Conservation (phyloP, 1,284 basidiomycete species). For the Pholiota adiposa region DNA sequence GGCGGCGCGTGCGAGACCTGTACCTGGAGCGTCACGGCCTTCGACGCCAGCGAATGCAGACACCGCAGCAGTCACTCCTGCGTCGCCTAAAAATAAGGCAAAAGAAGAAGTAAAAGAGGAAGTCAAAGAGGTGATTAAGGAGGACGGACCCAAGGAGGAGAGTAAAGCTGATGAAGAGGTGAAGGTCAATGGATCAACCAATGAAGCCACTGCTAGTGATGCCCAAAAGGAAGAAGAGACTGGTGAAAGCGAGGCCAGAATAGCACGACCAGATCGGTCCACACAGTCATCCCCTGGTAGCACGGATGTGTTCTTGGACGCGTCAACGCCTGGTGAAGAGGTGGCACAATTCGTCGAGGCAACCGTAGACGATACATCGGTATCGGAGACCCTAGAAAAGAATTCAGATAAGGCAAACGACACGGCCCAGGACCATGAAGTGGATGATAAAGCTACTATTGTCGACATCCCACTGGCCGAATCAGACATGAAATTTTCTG, state of each 20-base stretch:
- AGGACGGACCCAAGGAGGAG: constrained; percentile 6
- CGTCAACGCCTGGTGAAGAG: constrained; percentile 16
- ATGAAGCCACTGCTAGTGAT: not conserved
- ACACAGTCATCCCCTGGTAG: constrained; percentile 8
- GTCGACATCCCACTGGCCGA: not conserved
- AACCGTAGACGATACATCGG: not conserved
- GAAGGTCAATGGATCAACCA: not conserved
- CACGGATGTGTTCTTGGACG: constrained; percentile 20
- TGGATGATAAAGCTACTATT: constrained; percentile 8
- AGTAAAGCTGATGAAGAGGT: constrained; percentile 8
- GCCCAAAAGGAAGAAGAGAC: not conserved
- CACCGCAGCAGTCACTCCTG: not conserved
- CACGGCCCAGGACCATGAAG: not conserved
- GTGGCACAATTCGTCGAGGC: not conserved
- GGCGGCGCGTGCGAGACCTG: constrained; percentile 24
- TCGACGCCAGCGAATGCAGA: constrained; percentile 25
- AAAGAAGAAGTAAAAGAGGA: constrained; percentile 15
- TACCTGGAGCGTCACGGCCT: constrained; percentile 21
- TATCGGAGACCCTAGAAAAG: not conserved
- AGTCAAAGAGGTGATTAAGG: no score
- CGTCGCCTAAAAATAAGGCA: not conserved
- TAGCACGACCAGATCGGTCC: not conserved
- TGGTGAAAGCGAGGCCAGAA: not conserved
- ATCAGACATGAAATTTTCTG: not conserved
- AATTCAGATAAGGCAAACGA: not conserved